Percentiles rank a stretch among this genome's conserved stretches.
Evolutionary conservation across 2,329 filamentous ascomycete genomes (phyloP).

Genomic region (Curvularia sp.): DNA sequence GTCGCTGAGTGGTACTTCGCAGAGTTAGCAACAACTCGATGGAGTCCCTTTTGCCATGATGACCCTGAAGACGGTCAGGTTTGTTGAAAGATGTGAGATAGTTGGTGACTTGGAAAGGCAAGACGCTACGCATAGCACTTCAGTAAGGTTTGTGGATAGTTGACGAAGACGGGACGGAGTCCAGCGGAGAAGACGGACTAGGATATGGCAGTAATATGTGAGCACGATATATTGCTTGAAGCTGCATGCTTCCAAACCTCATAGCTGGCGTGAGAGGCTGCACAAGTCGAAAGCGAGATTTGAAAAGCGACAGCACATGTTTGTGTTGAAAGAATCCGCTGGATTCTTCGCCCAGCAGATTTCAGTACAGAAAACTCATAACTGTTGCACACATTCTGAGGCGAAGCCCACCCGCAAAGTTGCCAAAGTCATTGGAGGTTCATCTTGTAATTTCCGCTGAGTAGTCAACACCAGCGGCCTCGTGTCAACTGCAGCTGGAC

Average conservation of each 20-base stretch:
- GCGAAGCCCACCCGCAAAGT: not conserved
- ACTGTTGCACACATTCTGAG: not conserved
- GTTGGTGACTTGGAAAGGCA: not conserved
- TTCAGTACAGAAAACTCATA: not conserved
- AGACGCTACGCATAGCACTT: too few relatives aligned
- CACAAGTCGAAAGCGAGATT: not conserved
- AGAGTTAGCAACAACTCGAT: not conserved
- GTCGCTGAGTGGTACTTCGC: not conserved
- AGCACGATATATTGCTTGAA: not conserved
- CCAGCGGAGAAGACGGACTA: not conserved
- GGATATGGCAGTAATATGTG: not conserved
- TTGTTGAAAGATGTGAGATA: not conserved
- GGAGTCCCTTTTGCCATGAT: not conserved
- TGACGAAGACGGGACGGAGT: not conserved
- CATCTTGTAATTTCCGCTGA: not conserved
- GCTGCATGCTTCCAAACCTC: not conserved
- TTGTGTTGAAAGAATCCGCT: not conserved
- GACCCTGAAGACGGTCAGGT: not conserved
- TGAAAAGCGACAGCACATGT: not conserved
- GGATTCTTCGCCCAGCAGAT: not conserved
- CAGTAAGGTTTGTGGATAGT: too few relatives aligned
- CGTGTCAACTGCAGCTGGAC: not conserved
- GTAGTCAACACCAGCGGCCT: not conserved
- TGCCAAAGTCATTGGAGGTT: not conserved
- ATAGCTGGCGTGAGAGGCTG: not conserved